A percentile compares a stretch with the other conserved stretches of the same genome.
Evolutionary conservation across 768 basidiomycete species (phyloP).

Genomic region (Auricularia cornea): DNA sequence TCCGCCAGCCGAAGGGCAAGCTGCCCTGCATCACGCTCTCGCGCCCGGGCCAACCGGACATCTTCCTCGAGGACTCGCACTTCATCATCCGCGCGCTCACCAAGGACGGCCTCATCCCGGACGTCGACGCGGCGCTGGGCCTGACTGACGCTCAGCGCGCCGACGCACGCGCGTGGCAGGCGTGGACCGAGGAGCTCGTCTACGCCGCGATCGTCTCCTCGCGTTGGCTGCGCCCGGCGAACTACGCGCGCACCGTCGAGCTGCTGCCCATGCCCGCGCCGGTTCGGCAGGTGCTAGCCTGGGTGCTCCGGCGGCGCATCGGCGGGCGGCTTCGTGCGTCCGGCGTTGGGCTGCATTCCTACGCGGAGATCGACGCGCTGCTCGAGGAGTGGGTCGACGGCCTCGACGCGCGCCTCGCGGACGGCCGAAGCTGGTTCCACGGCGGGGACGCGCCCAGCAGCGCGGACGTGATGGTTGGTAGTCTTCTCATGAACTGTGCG

Average conservation of each 20-base stretch:
- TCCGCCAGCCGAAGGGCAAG: conserved; percentile 25
- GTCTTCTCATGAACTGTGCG: background rate
- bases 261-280: conserved; percentile 13
- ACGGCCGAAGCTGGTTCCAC: background rate
- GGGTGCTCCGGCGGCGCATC: conserved; percentile 17
- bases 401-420: conserved; percentile 20
- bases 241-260: conserved; percentile 11
- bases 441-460: background rate
- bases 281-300: conserved; percentile 16
- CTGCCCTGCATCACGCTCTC: conserved; percentile 23
- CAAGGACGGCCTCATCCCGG: conserved; percentile 15
- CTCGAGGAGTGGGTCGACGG: conserved; percentile 23
- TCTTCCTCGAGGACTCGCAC: conserved; percentile 18
- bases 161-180: conserved; percentile 28
- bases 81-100: conserved; percentile 27
- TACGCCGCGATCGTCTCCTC: conserved; percentile 22
- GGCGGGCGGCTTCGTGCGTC: conserved; percentile 11
- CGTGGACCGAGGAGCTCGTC: conserved; percentile 23
- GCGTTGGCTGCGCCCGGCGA: conserved; percentile 23
- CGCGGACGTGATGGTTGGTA: background rate
- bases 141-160: conserved; percentile 21
- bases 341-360: conserved; percentile 26
- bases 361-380: conserved; percentile 23
- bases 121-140: conserved; percentile 17
- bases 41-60: conserved; percentile 6